These are phyloP conservation scores for Madurella fahalii DNA, from an alignment of 2,329 filamentous ascomycete species.

Conservation along the genomic window DNA sequence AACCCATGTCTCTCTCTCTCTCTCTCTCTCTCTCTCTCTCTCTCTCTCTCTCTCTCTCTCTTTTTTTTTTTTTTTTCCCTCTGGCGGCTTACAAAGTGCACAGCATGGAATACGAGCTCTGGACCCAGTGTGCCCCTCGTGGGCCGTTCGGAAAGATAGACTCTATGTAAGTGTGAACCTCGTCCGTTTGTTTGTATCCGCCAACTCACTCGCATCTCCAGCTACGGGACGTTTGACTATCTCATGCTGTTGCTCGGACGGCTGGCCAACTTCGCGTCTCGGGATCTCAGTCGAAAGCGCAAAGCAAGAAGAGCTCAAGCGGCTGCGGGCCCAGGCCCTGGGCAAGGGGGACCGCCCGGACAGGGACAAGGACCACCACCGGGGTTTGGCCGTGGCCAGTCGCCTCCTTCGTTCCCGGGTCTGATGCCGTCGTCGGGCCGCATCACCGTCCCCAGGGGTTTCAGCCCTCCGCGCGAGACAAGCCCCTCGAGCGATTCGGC, in stretches of 20 bases:
- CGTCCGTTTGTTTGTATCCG: not conserved
- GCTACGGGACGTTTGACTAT: conserved; percentile 88
- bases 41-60: too few relatives aligned
- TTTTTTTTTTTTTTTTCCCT: too few relatives aligned
- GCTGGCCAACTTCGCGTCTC: conserved; percentile 71
- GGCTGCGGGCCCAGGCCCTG: conserved; percentile 26
- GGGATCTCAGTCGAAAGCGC: conserved; percentile 74
- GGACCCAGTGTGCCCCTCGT: conserved; percentile 84
- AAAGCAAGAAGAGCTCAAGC: conserved; percentile 49
- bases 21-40: not conserved
- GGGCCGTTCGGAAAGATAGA: conserved; percentile 72
- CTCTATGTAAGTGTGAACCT: conserved; percentile 53
- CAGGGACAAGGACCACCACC: conserved; percentile 1
- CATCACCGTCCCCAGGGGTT: conserved; percentile 50
- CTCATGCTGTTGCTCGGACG: conserved; percentile 77
- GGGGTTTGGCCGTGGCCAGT: conserved; percentile 27
- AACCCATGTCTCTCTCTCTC: not conserved
- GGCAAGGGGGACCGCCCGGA: not conserved
- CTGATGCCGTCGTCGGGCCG: conserved; percentile 52
- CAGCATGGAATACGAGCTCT: conserved; percentile 74
- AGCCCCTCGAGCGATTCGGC: conserved; percentile 40
- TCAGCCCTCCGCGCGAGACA: conserved; percentile 44
- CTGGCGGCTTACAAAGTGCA: too few relatives aligned
- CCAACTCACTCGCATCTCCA: conserved; percentile 32
- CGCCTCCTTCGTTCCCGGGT: conserved; percentile 49